Evolutionary conservation across 495 filamentous ascomycete genomes (phyloP).

Genomic region (Cenococcum geophilum): DNA sequence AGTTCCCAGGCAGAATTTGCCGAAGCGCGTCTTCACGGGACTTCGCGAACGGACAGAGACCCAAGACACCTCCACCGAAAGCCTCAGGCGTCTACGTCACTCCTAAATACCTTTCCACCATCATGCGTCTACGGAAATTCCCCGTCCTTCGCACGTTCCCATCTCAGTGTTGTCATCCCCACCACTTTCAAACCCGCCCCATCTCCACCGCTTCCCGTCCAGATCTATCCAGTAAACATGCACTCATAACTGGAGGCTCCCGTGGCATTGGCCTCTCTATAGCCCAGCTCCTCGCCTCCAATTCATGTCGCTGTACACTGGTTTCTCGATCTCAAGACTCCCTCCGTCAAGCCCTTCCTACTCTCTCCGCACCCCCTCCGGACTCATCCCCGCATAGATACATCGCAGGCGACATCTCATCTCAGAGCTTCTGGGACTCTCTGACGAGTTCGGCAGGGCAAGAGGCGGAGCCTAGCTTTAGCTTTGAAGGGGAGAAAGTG

Average conservation of each 20-base stretch:
- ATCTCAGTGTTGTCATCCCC: not conserved
- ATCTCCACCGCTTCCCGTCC: not conserved
- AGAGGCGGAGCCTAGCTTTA: slow-evolving; percentile 24
- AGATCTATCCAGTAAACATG: slow-evolving; percentile 38
- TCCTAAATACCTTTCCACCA: not conserved
- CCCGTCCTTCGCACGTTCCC: not conserved
- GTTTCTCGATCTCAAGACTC: slow-evolving; percentile 26
- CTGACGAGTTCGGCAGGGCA: not conserved
- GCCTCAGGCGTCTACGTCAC: too few species aligned
- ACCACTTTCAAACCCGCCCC: not conserved
- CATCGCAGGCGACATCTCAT: slow-evolving; percentile 25
- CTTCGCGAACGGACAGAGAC: slow-evolving; percentile 7
- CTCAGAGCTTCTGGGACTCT: slow-evolving; percentile 13
- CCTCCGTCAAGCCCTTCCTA: slow-evolving; percentile 37
- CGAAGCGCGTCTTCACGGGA: slow-evolving; percentile 18
- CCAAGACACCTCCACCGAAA: not conserved
- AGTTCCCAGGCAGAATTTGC: not conserved
- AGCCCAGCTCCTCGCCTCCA: slow-evolving; percentile 56
- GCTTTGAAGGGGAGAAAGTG: slow-evolving; percentile 4
- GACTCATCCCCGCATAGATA: slow-evolving; percentile 4
- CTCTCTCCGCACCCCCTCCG: slow-evolving; percentile 1
- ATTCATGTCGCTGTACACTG: slow-evolving; percentile 32
- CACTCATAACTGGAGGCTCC: slow-evolving; percentile 57
- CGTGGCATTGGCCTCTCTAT: slow-evolving; percentile 64
- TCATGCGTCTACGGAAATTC: not conserved